These are phyloP conservation scores for Allium fistulosum DNA, from an alignment of 106 monocot species.

Conservation along the genomic window DNA sequence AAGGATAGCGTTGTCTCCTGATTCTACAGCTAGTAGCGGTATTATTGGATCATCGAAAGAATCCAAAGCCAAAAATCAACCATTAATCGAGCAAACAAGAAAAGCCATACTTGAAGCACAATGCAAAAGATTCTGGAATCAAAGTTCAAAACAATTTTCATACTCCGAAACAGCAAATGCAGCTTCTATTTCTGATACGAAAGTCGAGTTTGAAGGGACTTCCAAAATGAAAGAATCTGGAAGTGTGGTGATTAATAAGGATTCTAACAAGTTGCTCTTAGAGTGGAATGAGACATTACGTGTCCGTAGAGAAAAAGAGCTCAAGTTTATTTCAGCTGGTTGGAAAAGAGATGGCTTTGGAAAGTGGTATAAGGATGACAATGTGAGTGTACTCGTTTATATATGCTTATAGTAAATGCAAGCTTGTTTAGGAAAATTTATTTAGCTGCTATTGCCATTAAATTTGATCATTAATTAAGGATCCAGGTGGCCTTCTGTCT, in stretches of 20 bases:
- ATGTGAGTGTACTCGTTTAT: conserved; percentile 26
- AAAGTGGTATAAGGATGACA: conserved; percentile 80
- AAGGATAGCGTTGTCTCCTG: conserved; percentile 42
- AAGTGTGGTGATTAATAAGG: not conserved
- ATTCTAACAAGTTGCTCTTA: conserved; percentile 9
- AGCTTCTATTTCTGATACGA: not conserved
- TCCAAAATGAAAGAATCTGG: not conserved
- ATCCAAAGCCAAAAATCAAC: conserved; percentile 14
- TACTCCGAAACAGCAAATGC: not conserved
- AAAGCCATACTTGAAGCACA: conserved; percentile 34
- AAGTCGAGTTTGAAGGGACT: not conserved
- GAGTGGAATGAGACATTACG: conserved; percentile 18
- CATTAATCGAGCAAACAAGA: conserved; percentile 40
- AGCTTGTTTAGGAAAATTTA: too few species aligned
- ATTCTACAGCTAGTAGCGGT: conserved; percentile 2
- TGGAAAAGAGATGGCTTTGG: conserved; percentile 81
- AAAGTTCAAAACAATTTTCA: not conserved
- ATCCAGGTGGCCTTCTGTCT: too few species aligned
- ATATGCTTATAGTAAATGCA: not conserved
- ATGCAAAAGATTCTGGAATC: conserved; percentile 5
- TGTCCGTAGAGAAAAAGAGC: conserved; percentile 42
- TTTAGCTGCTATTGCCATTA: too few species aligned
- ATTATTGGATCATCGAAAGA: not conserved
- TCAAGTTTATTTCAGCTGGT: conserved; percentile 60
- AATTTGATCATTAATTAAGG: too few species aligned